Conservation (phyloP, 2,329 filamentous ascomycete genomes). For the Ophiostoma populinum region DNA sequence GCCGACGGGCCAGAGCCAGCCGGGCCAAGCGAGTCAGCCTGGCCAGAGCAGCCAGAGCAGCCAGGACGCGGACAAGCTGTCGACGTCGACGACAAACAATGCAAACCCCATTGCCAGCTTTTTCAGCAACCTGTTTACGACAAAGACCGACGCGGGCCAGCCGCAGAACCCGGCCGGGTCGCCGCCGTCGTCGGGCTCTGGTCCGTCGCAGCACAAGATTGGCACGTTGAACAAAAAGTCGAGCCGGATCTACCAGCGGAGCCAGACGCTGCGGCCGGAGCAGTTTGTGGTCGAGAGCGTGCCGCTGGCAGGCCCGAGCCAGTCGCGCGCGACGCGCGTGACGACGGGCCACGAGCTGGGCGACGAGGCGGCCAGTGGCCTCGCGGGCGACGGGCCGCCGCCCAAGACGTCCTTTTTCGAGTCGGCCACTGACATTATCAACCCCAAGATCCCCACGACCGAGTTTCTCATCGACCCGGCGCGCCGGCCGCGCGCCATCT, state of each 20-base stretch:
- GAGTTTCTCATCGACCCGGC: constrained; percentile 75
- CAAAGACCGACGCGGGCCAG: constrained; percentile 10
- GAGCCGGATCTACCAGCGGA: constrained; percentile 56
- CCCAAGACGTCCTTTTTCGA: constrained; percentile 90
- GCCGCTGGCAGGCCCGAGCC: neutral
- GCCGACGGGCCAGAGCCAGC: constrained; percentile 4
- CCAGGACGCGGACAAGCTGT: constrained; percentile 15
- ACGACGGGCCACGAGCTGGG: constrained; percentile 32
- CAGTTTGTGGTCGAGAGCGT: constrained; percentile 17
- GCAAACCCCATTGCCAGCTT: constrained; percentile 46
- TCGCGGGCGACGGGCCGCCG: constrained; percentile 31
- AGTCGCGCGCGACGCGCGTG: constrained; percentile 21
- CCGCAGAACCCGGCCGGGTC: neutral
- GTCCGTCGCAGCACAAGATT: neutral
- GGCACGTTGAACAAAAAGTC: constrained; percentile 29
- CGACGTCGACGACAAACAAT: constrained; percentile 21
- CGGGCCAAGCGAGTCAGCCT: no score
- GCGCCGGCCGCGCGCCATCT: constrained; percentile 73
- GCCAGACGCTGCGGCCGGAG: constrained; percentile 49
- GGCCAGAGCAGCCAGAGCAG: no score
- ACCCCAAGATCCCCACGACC: constrained; percentile 66
- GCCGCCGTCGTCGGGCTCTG: neutral
- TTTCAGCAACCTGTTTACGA: constrained; percentile 34
- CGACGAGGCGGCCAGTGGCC: constrained; percentile 2
- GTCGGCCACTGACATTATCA: constrained; percentile 80